Evolutionary conservation across 1,139 yeast genomes (phyloP).

Genomic region (Lodderomyces theae): DNA sequence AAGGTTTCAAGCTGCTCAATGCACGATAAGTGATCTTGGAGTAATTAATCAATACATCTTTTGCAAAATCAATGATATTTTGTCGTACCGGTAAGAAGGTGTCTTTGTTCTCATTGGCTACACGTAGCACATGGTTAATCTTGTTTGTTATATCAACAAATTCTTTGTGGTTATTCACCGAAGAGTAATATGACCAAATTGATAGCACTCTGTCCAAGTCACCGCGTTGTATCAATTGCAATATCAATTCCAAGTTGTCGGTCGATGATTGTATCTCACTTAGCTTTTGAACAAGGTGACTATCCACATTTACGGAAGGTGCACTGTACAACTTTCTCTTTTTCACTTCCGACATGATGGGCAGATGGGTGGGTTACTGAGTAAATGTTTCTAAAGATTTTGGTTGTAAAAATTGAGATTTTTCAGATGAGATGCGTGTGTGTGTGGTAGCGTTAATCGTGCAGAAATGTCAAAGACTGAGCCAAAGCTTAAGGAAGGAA

Average conservation of each 20-base stretch:
- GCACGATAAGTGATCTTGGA: conserved; percentile 68
- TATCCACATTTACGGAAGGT: conserved; percentile 16
- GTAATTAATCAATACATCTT: conserved; percentile 53
- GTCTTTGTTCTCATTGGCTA: conserved; percentile 15
- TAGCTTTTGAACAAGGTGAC: conserved; percentile 14
- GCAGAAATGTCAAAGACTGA: too few relatives aligned
- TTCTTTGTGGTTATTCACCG: conserved; percentile 57
- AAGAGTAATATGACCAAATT: conserved; percentile 62
- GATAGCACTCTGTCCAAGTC: conserved; percentile 21
- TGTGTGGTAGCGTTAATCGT: neutral
- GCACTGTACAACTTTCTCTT: conserved; percentile 10
- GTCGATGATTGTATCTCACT: conserved; percentile 12
- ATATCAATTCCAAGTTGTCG: conserved; percentile 7
- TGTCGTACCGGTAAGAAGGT: conserved; percentile 9
- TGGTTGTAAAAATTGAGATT: neutral
- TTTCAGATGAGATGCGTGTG: neutral
- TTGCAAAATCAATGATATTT: conserved; percentile 31
- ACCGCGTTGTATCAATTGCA: conserved; percentile 16
- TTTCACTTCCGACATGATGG: conserved; percentile 10
- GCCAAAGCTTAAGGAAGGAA: too few relatives aligned
- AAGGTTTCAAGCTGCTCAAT: conserved; percentile 55
- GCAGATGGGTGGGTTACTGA: neutral
- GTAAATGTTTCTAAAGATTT: too few relatives aligned
- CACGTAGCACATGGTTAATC: conserved; percentile 25
- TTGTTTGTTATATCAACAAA: conserved; percentile 42